Conservation (phyloP, 1,284 basidiomycete genomes). For the Ganoderma leucocontextum region DNA sequence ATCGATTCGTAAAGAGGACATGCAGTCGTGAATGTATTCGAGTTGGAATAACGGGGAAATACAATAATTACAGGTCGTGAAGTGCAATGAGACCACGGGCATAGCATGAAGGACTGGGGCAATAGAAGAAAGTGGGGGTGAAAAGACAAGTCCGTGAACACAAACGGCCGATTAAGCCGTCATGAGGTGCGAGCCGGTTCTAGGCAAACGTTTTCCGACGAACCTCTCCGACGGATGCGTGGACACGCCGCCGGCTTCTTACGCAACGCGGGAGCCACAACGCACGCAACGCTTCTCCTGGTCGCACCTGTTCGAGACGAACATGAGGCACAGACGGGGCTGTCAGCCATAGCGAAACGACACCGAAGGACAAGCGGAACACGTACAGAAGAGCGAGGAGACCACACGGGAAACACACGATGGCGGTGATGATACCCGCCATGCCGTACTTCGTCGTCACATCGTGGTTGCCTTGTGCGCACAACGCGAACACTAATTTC, state of each 20-base stretch:
- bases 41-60: neutral
- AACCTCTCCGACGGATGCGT: neutral
- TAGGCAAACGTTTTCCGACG: neutral
- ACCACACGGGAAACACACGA: conserved; percentile 39
- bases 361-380: neutral
- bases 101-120: neutral
- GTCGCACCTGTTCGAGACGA: conserved; percentile 18
- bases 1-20: neutral
- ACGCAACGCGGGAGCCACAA: conserved; percentile 23
- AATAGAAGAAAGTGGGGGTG: neutral
- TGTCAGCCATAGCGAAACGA: neutral
- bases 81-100: neutral
- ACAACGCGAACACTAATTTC: conserved; percentile 35
- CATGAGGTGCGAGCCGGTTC: neutral
- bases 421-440: conserved; percentile 38
- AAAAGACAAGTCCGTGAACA: neutral
- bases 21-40: neutral
- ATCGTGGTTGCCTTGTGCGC: conserved; percentile 40
- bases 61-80: neutral
- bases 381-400: conserved; percentile 41
- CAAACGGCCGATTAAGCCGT: neutral
- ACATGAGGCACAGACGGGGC: neutral
- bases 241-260: neutral
- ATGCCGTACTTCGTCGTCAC: conserved; percentile 36
- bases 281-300: conserved; percentile 34